These are phyloP conservation scores for Solanum phureja DNA, from an alignment of 257 asterid species.

Conservation along the genomic window DNA sequence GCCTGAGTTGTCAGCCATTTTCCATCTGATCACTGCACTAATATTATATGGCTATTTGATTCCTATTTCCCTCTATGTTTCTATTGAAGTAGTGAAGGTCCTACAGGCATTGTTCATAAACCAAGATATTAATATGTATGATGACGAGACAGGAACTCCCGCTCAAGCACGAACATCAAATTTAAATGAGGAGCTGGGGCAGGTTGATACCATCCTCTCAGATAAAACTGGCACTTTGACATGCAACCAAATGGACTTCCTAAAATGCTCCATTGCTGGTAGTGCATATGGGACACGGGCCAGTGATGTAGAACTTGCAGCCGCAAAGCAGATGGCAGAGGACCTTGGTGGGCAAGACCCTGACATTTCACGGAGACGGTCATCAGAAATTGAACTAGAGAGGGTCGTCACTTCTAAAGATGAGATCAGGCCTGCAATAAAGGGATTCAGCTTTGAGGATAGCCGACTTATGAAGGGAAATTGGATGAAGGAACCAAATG, in stretches of 20 bases:
- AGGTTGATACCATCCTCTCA: conserved; percentile 81
- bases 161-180: conserved; percentile 95
- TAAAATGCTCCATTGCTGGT: conserved; percentile 94
- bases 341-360: conserved; percentile 53
- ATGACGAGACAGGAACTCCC: conserved; percentile 87
- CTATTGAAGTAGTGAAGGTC: conserved; percentile 89
- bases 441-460: conserved; percentile 92
- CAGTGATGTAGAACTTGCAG: conserved; percentile 93
- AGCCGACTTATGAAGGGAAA: conserved; percentile 67
- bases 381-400: conserved; percentile 68
- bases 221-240: conserved; percentile 97
- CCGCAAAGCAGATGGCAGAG: conserved; percentile 83
- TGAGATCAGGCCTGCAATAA: conserved; percentile 44
- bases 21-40: conserved; percentile 86
- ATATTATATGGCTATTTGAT: conserved; percentile 86
- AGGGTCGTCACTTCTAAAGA: conserved; percentile 46
- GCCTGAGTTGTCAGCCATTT: conserved; percentile 56
- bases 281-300: conserved; percentile 59
- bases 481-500: conserved; percentile 67
- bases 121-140: conserved; percentile 79
- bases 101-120: conserved; percentile 84
- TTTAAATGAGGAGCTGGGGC: conserved; percentile 91
- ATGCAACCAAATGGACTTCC: conserved; percentile 96
- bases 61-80: conserved; percentile 91
- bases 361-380: conserved; percentile 18